Evolutionary conservation across 139 green algal species (phyloP).

Genomic region (Microglena sp.): DNA sequence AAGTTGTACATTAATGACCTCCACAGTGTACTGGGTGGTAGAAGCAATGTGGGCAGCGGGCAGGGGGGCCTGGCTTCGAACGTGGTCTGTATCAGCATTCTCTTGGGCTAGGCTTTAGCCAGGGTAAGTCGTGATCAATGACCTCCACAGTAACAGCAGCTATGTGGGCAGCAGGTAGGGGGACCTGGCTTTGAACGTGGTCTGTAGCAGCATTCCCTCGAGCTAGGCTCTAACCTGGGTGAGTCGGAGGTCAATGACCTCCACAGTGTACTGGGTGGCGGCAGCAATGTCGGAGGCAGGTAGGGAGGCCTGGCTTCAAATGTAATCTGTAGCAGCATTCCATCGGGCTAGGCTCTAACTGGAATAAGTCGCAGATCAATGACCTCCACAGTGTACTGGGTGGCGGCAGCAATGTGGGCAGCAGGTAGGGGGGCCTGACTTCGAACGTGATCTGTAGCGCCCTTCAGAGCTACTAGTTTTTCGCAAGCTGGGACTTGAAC

Average conservation of each 20-base stretch:
- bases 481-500: constrained; percentile 7
- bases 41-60: constrained; percentile 29
- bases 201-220: too few species aligned
- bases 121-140: too few species aligned
- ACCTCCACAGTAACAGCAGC: too few species aligned
- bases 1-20: too few species aligned
- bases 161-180: too few species aligned
- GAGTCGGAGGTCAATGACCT: constrained; percentile 43
- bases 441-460: constrained; percentile 26
- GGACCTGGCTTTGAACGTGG: too few species aligned
- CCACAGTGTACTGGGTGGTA: constrained; percentile 34
- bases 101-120: too few species aligned
- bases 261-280: constrained; percentile 34
- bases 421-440: constrained; percentile 20
- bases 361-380: constrained; percentile 38
- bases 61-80: constrained; percentile 18
- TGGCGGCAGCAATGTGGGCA: constrained; percentile 29
- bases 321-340: too few species aligned
- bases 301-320: constrained; percentile 18
- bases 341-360: too few species aligned
- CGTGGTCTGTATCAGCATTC: too few species aligned
- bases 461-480: constrained; percentile 22
- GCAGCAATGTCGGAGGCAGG: constrained; percentile 29
- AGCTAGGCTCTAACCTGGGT: too few species aligned
- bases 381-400: constrained; percentile 39